Percentiles rank a stretch among this genome's conserved stretches.
Evolutionary conservation across 768 basidiomycete genomes (phyloP).

Genomic region (Russula foetens): DNA sequence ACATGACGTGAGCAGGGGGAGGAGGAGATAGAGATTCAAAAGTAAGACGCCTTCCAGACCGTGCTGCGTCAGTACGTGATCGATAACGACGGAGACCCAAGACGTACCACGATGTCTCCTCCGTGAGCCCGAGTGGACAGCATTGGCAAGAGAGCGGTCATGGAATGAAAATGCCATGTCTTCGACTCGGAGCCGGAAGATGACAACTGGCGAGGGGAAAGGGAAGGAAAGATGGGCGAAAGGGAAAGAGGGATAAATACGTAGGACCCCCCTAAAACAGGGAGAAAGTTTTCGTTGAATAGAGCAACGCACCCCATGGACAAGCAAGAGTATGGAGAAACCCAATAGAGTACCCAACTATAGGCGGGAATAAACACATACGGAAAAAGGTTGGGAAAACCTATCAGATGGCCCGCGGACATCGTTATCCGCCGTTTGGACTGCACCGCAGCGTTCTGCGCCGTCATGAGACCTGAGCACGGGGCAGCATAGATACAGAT

Average conservation of each 20-base stretch:
- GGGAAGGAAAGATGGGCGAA: background rate
- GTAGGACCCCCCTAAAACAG: background rate
- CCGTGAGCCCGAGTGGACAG: slow-evolving; percentile 52
- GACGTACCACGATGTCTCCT: slow-evolving; percentile 50
- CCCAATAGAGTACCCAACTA: background rate
- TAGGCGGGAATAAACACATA: background rate
- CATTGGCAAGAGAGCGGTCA: slow-evolving; percentile 49
- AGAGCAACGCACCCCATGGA: background rate
- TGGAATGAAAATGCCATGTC: slow-evolving; percentile 31
- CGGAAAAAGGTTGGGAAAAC: background rate
- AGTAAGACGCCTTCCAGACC: slow-evolving; percentile 41
- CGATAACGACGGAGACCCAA: background rate
- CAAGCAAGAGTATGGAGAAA: background rate
- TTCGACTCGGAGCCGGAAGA: background rate
- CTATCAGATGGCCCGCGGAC: background rate
- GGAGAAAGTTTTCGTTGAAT: background rate
- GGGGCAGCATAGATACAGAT: background rate
- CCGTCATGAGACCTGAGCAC: background rate
- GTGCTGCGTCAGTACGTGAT: background rate
- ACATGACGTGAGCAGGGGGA: slow-evolving; percentile 57
- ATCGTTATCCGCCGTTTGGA: background rate
- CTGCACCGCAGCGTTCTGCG: background rate
- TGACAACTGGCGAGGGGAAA: background rate
- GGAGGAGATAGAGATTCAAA: slow-evolving; percentile 48
- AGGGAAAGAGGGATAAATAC: background rate